A percentile compares a stretch with the other conserved stretches of the same genome.
Conservation (phyloP, 2,329 filamentous ascomycete species). For the Cucurbitaria berberidis region DNA sequence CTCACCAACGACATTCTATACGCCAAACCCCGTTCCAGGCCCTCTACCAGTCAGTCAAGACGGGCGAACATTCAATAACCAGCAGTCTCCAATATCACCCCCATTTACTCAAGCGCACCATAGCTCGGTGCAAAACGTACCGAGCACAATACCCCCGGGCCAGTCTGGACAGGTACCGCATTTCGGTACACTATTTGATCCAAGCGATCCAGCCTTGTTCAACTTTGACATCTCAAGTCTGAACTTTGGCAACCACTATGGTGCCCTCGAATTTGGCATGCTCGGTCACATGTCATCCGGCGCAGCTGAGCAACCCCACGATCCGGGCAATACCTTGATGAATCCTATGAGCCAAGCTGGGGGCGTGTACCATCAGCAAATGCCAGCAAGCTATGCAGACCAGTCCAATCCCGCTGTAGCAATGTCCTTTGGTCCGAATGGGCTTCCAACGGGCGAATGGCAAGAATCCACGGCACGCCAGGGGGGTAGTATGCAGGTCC, state of each 20-base stretch:
- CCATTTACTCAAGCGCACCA: constrained; percentile 68
- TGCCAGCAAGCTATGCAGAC: constrained; percentile 38
- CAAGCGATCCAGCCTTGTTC: constrained; percentile 89
- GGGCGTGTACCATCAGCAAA: constrained; percentile 50
- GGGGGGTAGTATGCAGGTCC: constrained; percentile 53
- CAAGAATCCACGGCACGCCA: constrained; percentile 50
- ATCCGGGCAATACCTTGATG: constrained; percentile 54
- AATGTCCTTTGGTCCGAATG: constrained; percentile 37
- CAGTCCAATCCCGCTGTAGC: constrained; percentile 36
- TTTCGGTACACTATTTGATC: constrained; percentile 76
- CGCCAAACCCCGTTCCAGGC: constrained; percentile 47
- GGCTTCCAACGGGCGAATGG: constrained; percentile 42
- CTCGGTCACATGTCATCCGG: constrained; percentile 95
- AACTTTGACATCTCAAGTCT: constrained; percentile 95
- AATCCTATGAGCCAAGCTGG: constrained; percentile 42
- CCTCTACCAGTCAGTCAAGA: constrained; percentile 53
- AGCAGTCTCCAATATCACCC: constrained; percentile 77
- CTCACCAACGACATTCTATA: constrained; percentile 49
- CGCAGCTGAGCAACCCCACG: constrained; percentile 78
- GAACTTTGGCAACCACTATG: constrained; percentile 96
- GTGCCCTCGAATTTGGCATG: constrained; percentile 94
- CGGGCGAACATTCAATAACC: constrained; percentile 63
- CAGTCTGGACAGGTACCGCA: constrained; percentile 49
- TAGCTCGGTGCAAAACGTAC: constrained; percentile 55
- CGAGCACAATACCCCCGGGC: constrained; percentile 50